phyloP scores from a whole-genome alignment of 1,284 basidiomycete genomes.

The Moesziomyces aphidis region DNA sequence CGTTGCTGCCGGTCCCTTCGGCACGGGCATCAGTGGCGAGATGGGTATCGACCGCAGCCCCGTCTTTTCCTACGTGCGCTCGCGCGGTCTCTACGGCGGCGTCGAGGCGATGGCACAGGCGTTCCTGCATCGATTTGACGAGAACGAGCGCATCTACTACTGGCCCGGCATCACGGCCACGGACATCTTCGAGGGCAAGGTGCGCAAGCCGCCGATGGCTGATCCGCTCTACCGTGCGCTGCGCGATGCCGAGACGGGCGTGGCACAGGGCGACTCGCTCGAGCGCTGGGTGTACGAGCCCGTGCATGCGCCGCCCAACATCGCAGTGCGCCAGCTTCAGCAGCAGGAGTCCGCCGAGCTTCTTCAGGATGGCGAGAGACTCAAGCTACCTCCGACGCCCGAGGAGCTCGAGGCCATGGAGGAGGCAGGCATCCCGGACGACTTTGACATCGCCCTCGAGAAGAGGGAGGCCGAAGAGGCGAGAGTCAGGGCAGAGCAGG shows the following conservation, averaged over 20 bases:
- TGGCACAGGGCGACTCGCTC: conserved; percentile 69
- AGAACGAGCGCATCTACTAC: conserved; percentile 66
- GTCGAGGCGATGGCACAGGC: conserved; percentile 64
- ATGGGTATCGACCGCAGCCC: conserved; percentile 67
- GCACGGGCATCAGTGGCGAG: conserved; percentile 70
- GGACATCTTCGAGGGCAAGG: conserved; percentile 62
- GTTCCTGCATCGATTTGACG: conserved; percentile 61
- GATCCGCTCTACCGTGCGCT: conserved; percentile 69
- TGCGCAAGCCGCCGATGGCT: conserved; percentile 69
- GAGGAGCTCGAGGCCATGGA: conserved; percentile 65
- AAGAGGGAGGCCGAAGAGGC: conserved; percentile 34
- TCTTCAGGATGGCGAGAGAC: conserved; percentile 59
- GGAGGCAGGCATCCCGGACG: conserved; percentile 62
- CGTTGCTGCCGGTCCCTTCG: conserved; percentile 72
- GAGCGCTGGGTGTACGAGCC: conserved; percentile 59
- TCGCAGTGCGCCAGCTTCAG: conserved; percentile 29
- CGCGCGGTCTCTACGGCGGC: conserved; percentile 66
- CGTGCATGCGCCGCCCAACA: conserved; percentile 28
- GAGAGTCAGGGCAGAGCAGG: conserved; percentile 13
- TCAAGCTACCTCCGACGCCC: conserved; percentile 64
- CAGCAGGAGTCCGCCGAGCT: conserved; percentile 40
- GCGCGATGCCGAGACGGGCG: conserved; percentile 71
- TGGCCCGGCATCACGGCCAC: conserved; percentile 62
- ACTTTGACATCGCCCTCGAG: conserved; percentile 58
- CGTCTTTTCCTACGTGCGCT: conserved; percentile 66